Conservation (phyloP, 371 early-diverging fungal species). For the Mucor ambiguus region DNA sequence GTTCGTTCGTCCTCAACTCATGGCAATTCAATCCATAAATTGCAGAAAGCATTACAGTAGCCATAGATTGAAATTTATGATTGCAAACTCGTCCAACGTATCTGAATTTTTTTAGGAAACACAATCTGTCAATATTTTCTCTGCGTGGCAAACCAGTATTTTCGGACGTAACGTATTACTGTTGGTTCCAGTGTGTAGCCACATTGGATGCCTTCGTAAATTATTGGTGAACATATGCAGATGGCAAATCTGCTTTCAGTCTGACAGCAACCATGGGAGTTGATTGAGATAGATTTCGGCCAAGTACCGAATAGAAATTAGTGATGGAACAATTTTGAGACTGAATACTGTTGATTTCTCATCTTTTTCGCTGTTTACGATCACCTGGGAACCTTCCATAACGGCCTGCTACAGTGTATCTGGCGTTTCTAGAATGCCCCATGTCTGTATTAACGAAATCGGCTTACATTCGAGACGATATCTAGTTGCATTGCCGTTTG, state of each 20-base stretch:
- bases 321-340: too few relatives aligned
- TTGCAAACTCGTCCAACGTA: background rate
- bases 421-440: too few relatives aligned
- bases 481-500: too few relatives aligned
- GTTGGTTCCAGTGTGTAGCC: background rate
- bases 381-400: too few relatives aligned
- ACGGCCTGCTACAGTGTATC: too few relatives aligned
- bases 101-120: background rate
- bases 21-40: background rate
- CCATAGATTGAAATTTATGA: background rate
- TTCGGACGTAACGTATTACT: background rate
- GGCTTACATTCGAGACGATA: too few relatives aligned
- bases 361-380: too few relatives aligned
- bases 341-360: too few relatives aligned
- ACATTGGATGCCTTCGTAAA: background rate
- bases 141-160: background rate
- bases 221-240: background rate
- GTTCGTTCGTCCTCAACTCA: background rate
- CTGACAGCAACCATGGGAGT: background rate
- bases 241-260: background rate
- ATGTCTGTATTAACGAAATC: background rate
- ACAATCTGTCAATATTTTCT: background rate
- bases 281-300: too few relatives aligned
- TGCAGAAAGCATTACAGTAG: background rate
- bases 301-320: too few relatives aligned